phyloP scores from a whole-genome alignment of 2,329 filamentous ascomycete genomes.

The Fusarium annulatum region DNA sequence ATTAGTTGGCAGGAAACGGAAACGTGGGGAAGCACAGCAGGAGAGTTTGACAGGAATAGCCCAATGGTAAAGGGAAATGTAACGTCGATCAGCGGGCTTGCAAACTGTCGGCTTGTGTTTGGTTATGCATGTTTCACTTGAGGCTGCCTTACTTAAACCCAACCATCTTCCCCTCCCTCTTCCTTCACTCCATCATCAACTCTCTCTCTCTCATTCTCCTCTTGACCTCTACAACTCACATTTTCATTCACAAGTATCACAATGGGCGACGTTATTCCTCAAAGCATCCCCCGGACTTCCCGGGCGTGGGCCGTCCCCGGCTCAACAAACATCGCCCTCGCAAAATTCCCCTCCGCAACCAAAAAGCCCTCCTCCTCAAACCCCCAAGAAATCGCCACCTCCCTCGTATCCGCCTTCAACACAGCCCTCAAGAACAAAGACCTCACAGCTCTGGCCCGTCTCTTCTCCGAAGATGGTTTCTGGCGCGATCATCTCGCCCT shows the following conservation, averaged over 20 bases:
- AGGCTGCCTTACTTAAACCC: constrained; percentile 15
- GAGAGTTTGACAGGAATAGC: neutral
- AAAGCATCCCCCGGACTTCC: constrained; percentile 41
- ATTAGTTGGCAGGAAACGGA: neutral
- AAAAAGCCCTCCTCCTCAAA: constrained; percentile 47
- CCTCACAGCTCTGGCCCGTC: constrained; percentile 45
- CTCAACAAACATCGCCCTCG: constrained; percentile 64
- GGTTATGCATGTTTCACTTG: constrained; percentile 19
- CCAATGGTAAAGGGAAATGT: neutral
- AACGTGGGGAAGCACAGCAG: neutral
- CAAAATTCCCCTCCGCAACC: constrained; percentile 53
- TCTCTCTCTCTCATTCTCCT: neutral
- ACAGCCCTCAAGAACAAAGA: constrained; percentile 51
- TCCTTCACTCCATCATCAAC: neutral
- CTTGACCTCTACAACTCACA: neutral
- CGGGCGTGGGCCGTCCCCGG: constrained; percentile 55
- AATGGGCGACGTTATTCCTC: constrained; percentile 37
- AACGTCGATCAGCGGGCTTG: neutral
- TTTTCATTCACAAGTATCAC: neutral
- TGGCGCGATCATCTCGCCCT: constrained; percentile 70
- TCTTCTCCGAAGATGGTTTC: constrained; percentile 56
- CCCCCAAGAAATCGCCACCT: constrained; percentile 51
- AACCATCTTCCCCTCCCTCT: constrained; percentile 18
- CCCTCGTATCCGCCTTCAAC: constrained; percentile 56
- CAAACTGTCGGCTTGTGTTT: neutral